A percentile compares a stretch with the other conserved stretches of the same genome.
phyloP scores from a whole-genome alignment of 2,329 filamentous ascomycete genomes.

The Cladorrhinum sp. region DNA sequence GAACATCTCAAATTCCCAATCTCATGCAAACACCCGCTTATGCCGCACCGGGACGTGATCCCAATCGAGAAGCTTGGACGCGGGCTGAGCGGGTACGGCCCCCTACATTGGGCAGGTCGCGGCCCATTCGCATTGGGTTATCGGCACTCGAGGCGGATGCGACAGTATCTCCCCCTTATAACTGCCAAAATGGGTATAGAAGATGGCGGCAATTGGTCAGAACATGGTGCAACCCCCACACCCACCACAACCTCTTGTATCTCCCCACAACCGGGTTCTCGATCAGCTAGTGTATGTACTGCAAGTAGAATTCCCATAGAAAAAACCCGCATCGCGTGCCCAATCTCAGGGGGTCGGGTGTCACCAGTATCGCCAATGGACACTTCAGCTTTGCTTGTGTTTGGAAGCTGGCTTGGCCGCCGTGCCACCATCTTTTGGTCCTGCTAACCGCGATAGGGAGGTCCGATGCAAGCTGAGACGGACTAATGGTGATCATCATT shows the following conservation, averaged over 20 bases:
- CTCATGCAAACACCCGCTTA: not conserved
- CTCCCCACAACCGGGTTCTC: not conserved
- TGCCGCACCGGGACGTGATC: slow-evolving; percentile 8
- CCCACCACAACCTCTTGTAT: not conserved
- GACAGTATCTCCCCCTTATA: not conserved
- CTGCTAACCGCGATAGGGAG: slow-evolving; percentile 9
- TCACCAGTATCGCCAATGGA: not conserved
- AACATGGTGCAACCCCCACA: not conserved
- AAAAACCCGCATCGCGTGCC: not conserved
- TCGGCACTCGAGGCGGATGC: not conserved
- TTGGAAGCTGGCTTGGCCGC: not conserved
- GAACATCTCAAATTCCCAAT: not conserved
- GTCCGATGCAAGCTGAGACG: slow-evolving; percentile 1
- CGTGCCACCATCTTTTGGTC: not conserved
- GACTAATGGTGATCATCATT: not conserved
- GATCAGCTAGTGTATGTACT: not conserved
- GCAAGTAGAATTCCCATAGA: not conserved
- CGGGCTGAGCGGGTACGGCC: not conserved
- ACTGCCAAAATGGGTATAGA: slow-evolving; percentile 12
- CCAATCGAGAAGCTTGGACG: slow-evolving; percentile 12
- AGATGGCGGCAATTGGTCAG: not conserved
- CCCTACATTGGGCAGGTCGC: slow-evolving; percentile 17
- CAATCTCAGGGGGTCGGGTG: not conserved
- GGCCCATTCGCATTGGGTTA: not conserved
- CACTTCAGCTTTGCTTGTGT: not conserved